phyloP scores from a whole-genome alignment of 2,329 filamentous ascomycete genomes.

The Colletotrichum sp. region DNA sequence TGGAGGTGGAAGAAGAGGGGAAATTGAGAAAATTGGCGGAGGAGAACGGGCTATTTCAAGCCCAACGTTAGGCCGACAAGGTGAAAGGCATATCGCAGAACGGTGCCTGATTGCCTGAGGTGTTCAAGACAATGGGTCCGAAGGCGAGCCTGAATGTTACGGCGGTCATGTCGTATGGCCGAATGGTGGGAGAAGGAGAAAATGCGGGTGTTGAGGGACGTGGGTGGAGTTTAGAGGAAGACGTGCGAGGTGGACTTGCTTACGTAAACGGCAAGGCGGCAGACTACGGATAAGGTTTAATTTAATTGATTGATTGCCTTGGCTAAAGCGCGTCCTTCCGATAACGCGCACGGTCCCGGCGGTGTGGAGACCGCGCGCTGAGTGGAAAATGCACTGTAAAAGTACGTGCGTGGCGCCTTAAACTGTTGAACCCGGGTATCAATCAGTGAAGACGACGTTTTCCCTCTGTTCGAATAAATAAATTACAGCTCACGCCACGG shows the following conservation, averaged over 20 bases:
- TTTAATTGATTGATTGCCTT: neutral
- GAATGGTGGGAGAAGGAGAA: neutral
- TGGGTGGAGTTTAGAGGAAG: neutral
- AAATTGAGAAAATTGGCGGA: neutral
- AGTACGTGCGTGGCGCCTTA: neutral
- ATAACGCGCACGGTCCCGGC: neutral
- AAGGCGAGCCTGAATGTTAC: neutral
- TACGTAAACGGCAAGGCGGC: neutral
- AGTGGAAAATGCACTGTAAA: neutral
- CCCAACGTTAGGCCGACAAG: neutral
- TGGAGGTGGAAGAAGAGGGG: neutral
- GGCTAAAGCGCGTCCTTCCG: neutral
- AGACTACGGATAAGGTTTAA: neutral
- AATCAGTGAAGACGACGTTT: neutral
- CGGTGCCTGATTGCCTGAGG: neutral
- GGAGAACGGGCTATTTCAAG: neutral
- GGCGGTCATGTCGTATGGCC: neutral
- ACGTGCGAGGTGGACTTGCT: neutral
- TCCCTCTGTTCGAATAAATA: neutral
- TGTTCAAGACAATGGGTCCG: neutral
- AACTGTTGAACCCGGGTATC: neutral
- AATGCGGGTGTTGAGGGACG: neutral
- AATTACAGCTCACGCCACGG: neutral
- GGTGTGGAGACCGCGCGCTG: neutral
- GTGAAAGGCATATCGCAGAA: neutral